These are phyloP conservation scores for Aspergillus thermomutatus DNA, from an alignment of 2,329 filamentous ascomycete genomes.

Conservation along the genomic window DNA sequence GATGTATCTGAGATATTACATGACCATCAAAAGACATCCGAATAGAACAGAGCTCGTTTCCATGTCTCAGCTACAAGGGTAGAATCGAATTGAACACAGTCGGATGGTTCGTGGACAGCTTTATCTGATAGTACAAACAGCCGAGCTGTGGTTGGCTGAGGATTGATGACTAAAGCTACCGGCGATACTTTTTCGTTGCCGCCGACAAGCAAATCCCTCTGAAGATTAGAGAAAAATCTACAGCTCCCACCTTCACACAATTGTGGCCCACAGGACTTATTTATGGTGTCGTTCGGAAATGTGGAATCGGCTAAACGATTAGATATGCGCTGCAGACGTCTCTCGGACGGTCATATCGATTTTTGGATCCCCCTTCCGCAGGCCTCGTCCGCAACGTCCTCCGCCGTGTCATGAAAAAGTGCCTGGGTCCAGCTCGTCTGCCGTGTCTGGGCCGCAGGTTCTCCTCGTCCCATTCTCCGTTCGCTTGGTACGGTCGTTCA, in stretches of 20 bases:
- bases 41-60: background rate
- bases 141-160: background rate
- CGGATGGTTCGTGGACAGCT: background rate
- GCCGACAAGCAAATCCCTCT: background rate
- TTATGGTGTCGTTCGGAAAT: slow-evolving; percentile 3
- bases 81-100: background rate
- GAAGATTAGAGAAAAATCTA: background rate
- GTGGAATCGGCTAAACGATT: slow-evolving; percentile 15
- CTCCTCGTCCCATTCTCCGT: slow-evolving; percentile 14
- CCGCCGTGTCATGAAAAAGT: slow-evolving; percentile 43
- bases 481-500: slow-evolving; percentile 5
- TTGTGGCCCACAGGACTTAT: background rate
- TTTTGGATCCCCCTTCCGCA: slow-evolving; percentile 26
- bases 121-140: background rate
- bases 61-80: background rate
- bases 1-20: background rate
- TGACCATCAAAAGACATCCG: background rate
- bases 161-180: background rate
- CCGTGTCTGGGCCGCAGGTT: slow-evolving; percentile 31
- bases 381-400: slow-evolving; percentile 21
- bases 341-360: slow-evolving; percentile 21
- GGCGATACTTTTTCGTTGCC: background rate
- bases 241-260: background rate
- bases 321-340: slow-evolving; percentile 27
- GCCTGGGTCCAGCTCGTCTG: slow-evolving; percentile 34